Percentiles rank a stretch among this genome's conserved stretches.
Conservation (phyloP, 1,284 basidiomycete genomes). For the Sphaerobolus stellatus region DNA sequence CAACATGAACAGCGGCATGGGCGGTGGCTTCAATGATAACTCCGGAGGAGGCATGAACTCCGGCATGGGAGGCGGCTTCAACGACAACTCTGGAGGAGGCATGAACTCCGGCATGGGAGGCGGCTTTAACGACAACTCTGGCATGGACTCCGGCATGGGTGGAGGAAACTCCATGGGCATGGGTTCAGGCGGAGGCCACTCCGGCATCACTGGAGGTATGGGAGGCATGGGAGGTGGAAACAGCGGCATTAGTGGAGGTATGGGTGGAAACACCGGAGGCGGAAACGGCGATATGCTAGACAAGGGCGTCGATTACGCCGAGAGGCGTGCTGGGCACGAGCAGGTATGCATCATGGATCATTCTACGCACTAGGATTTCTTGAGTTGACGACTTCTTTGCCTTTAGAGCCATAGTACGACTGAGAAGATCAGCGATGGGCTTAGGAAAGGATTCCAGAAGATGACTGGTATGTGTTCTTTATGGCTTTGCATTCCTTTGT, state of each 20-base stretch:
- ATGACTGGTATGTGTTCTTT: constrained; percentile 10
- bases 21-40: no score
- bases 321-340: constrained; percentile 18
- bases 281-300: constrained; percentile 19
- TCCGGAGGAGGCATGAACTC: no score
- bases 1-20: no score
- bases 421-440: constrained; percentile 17
- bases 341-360: constrained; percentile 8
- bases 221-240: neutral
- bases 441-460: constrained; percentile 15
- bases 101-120: no score
- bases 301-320: constrained; percentile 21
- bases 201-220: no score
- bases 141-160: no score
- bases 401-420: constrained; percentile 16
- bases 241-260: neutral
- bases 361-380: neutral
- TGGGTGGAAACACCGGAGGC: neutral
- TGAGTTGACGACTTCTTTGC: neutral
- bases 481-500: neutral
- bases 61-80: no score
- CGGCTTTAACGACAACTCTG: no score
- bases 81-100: no score
- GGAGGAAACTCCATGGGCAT: no score
- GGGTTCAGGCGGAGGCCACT: no score